Conservation (phyloP, 768 basidiomycete genomes). For the Kockovaella imperatae region DNA sequence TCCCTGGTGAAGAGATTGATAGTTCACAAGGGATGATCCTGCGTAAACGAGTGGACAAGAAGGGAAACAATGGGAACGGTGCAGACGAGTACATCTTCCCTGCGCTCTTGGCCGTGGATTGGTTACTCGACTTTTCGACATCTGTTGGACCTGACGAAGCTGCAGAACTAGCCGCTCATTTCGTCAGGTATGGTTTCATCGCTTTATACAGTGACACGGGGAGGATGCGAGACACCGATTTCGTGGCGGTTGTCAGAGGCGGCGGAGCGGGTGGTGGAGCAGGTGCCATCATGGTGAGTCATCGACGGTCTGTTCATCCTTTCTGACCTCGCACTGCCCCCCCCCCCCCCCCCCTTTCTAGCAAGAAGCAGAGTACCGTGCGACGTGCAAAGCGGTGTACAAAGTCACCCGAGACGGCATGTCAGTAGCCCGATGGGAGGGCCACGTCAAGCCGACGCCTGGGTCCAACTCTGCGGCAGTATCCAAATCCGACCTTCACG, state of each 20-base stretch:
- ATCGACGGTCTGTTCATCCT: not conserved
- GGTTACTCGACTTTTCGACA: constrained; percentile 95
- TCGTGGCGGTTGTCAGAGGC: constrained; percentile 31
- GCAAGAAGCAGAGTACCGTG: constrained; percentile 94
- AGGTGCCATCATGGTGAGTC: constrained; percentile 36
- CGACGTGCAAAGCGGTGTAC: constrained; percentile 91
- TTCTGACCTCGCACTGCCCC: too few relatives aligned
- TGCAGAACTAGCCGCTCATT: constrained; percentile 95
- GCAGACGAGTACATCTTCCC: constrained; percentile 60
- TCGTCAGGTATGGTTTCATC: constrained; percentile 89
- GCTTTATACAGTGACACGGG: constrained; percentile 54
- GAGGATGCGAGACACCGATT: constrained; percentile 33
- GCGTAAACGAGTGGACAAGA: too few relatives aligned
- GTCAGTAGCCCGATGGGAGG: constrained; percentile 76
- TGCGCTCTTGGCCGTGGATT: constrained; percentile 82
- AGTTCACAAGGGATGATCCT: constrained; percentile 36
- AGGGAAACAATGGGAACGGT: too few relatives aligned
- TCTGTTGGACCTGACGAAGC: constrained; percentile 93
- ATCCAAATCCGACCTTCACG: constrained; percentile 37
- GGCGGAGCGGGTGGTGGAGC: constrained; percentile 35
- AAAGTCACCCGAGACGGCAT: constrained; percentile 86
- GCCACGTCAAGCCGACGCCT: not conserved
- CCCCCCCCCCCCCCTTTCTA: too few relatives aligned
- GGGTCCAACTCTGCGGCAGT: constrained; percentile 12
- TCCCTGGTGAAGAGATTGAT: constrained; percentile 31